phyloP scores from a whole-genome alignment of 257 asterid genomes.

The Mitragyna speciosa region DNA sequence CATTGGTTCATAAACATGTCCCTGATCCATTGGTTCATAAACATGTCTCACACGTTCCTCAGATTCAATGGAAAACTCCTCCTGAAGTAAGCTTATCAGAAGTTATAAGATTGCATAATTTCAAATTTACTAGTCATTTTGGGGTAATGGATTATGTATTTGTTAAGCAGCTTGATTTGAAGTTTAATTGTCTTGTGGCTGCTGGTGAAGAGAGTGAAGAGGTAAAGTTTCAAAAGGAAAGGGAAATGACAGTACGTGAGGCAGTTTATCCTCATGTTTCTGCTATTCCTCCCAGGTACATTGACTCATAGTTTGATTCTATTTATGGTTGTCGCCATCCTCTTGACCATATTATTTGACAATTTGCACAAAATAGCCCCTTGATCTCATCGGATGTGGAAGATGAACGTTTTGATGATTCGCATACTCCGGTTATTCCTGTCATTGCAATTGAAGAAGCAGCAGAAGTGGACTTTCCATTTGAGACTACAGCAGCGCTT shows the following conservation, averaged over 20 bases:
- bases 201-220: constrained; percentile 59
- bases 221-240: constrained; percentile 24
- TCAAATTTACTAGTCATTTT: background rate
- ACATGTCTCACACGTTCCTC: constrained; percentile 9
- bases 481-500: constrained; percentile 12
- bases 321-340: background rate
- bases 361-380: constrained; percentile 30
- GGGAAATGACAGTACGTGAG: constrained; percentile 30
- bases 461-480: constrained; percentile 14
- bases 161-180: constrained; percentile 34
- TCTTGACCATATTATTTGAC: constrained; percentile 23
- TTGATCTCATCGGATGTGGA: constrained; percentile 16
- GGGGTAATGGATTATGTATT: background rate
- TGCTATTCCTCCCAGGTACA: constrained; percentile 44
- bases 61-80: constrained; percentile 31
- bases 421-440: constrained; percentile 34
- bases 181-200: constrained; percentile 37
- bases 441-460: constrained; percentile 40
- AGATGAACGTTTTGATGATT: constrained; percentile 29
- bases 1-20: too few relatives aligned
- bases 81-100: constrained; percentile 25
- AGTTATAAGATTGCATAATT: constrained; percentile 4
- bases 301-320: constrained; percentile 3
- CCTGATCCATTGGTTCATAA: background rate
- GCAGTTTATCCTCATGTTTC: constrained; percentile 30